Evolutionary conservation across 2,329 filamentous ascomycete genomes (phyloP).

Genomic region (Penicillium digitatum): DNA sequence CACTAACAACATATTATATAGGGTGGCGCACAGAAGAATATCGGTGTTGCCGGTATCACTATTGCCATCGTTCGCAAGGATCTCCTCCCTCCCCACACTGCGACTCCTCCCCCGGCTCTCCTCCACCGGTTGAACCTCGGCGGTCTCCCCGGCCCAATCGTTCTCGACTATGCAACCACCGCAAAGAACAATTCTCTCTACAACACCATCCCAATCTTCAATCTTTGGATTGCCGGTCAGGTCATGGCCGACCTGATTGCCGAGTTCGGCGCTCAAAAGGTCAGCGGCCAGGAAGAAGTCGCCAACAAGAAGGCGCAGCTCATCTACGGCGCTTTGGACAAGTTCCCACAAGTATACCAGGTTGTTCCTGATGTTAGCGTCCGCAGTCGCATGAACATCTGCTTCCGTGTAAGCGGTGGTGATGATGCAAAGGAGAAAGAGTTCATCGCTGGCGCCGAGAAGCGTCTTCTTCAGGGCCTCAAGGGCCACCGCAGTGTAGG

Average conservation of each 20-base stretch:
- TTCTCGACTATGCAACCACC: conserved; percentile 78
- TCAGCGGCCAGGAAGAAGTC: conserved; percentile 71
- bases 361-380: conserved; percentile 72
- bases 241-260: conserved; percentile 73
- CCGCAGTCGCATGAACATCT: conserved; percentile 91
- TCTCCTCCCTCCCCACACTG: conserved; percentile 64
- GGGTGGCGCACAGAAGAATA: conserved; percentile 86
- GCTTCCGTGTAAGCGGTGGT: conserved; percentile 70
- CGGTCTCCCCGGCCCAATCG: conserved; percentile 59
- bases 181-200: conserved; percentile 93
- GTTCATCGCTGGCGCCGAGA: conserved; percentile 70
- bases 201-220: conserved; percentile 93
- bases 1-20: conserved; percentile 23
- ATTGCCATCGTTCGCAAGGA: conserved; percentile 80
- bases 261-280: conserved; percentile 61
- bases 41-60: conserved; percentile 80
- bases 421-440: conserved; percentile 69
- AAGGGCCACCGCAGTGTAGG: conserved; percentile 87
- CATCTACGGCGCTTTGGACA: conserved; percentile 75
- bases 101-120: conserved; percentile 64
- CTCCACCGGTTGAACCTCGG: conserved; percentile 73
- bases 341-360: conserved; percentile 66
- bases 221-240: conserved; percentile 84
- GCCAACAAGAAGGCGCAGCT: conserved; percentile 69
- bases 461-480: conserved; percentile 67